These are phyloP conservation scores for Moricandia moricandioides DNA, from an alignment of 345 rosid genomes.

Conservation along the genomic window DNA sequence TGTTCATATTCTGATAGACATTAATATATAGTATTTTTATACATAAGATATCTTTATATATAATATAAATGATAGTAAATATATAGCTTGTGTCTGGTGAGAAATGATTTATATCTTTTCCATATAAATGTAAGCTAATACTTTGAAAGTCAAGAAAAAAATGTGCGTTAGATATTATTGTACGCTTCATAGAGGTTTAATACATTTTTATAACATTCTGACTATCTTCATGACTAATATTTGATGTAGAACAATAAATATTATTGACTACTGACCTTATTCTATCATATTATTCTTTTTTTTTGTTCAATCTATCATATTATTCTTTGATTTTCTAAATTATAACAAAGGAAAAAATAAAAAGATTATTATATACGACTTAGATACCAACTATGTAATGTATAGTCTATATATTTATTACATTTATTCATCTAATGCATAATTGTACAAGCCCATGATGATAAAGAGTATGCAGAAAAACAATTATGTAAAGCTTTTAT, in stretches of 20 bases:
- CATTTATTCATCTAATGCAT: background rate
- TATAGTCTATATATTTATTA: background rate
- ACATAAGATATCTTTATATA: background rate
- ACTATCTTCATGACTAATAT: background rate
- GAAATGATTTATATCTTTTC: background rate
- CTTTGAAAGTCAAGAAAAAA: background rate
- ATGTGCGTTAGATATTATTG: background rate
- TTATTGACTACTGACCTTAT: background rate
- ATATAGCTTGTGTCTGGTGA: background rate
- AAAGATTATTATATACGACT: background rate
- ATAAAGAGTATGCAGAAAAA: conserved; percentile 10
- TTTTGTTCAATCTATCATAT: too few species aligned
- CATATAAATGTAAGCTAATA: background rate
- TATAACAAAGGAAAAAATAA: background rate
- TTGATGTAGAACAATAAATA: background rate
- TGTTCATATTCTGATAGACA: background rate
- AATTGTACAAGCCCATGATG: conserved; percentile 8
- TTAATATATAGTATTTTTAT: background rate
- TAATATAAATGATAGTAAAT: background rate
- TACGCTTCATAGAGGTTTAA: background rate
- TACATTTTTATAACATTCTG: background rate
- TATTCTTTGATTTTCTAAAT: background rate
- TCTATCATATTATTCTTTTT: background rate
- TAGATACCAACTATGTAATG: conserved; percentile 2
- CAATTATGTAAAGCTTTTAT: background rate